phyloP scores from a whole-genome alignment of 345 rosid species.

The Aurinia saxatilis region DNA sequence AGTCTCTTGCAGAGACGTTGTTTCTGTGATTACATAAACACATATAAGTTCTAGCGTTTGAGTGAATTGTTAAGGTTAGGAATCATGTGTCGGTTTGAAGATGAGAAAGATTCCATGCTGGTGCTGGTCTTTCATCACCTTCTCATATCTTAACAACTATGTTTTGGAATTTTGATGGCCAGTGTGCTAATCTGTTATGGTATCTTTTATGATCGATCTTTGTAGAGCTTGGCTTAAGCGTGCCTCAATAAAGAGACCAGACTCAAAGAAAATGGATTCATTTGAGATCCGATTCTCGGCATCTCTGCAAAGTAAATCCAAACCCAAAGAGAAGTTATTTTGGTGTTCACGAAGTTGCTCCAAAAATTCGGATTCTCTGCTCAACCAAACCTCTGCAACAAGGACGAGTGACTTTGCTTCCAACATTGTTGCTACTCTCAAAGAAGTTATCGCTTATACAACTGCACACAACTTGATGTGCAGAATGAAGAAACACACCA shows the following conservation, averaged over 20 bases:
- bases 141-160: neutral
- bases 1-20: too few relatives aligned
- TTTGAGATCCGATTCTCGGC: conserved; percentile 3
- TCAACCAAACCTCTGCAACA: conserved; percentile 52
- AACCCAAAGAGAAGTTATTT: conserved; percentile 9
- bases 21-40: too few relatives aligned
- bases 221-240: conserved; percentile 76
- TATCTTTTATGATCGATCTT: conserved; percentile 11
- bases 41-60: neutral
- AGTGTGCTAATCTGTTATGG: neutral
- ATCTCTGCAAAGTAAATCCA: too few relatives aligned
- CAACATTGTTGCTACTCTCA: conserved; percentile 35
- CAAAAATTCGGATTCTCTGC: conserved; percentile 58
- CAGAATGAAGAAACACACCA: conserved; percentile 76
- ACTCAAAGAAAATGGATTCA: conserved; percentile 1
- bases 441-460: conserved; percentile 51
- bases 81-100: neutral
- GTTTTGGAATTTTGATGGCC: neutral
- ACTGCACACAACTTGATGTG: conserved; percentile 65
- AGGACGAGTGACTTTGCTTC: conserved; percentile 61
- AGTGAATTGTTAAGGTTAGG: too few relatives aligned
- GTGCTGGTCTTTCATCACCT: neutral
- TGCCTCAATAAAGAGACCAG: conserved; percentile 52
- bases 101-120: neutral
- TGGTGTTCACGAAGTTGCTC: conserved; percentile 45